These are phyloP conservation scores for Magnaporthales sp. DNA, from an alignment of 2,329 filamentous ascomycete genomes.

Conservation along the genomic window DNA sequence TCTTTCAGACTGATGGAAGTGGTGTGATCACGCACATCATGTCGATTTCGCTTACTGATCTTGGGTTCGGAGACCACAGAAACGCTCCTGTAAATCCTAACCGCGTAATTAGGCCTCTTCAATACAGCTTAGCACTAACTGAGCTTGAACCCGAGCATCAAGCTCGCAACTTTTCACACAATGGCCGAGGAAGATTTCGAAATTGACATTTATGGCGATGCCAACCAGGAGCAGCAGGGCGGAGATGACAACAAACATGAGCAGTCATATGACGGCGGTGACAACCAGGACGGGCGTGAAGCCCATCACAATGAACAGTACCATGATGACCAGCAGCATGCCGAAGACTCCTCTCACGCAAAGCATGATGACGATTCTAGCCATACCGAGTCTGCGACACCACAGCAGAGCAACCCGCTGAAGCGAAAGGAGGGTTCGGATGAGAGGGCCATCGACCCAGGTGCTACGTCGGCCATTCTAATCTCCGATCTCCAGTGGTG, in stretches of 20 bases:
- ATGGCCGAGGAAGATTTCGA: slow-evolving; percentile 68
- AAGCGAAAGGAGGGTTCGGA: slow-evolving; percentile 55
- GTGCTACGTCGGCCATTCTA: slow-evolving; percentile 63
- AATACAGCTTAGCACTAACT: slow-evolving; percentile 9
- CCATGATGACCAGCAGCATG: slow-evolving; percentile 26
- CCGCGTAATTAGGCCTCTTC: slow-evolving; percentile 8
- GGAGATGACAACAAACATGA: slow-evolving; percentile 26
- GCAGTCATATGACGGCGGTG: slow-evolving; percentile 22
- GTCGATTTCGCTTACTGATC: slow-evolving; percentile 13
- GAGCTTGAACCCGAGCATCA: neutral
- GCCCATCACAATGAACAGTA: slow-evolving; percentile 10
- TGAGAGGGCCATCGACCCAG: slow-evolving; percentile 48
- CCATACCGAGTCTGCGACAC: slow-evolving; percentile 15
- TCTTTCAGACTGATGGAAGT: neutral
- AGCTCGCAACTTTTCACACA: slow-evolving; percentile 13
- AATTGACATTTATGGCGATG: slow-evolving; percentile 64
- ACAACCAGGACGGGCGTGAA: slow-evolving; percentile 14
- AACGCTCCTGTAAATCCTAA: slow-evolving; percentile 11
- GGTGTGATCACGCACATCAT: neutral
- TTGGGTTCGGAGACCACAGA: slow-evolving; percentile 12
- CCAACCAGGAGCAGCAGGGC: slow-evolving; percentile 30
- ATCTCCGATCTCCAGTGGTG: slow-evolving; percentile 93
- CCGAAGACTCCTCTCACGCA: slow-evolving; percentile 25
- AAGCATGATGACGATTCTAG: slow-evolving; percentile 20
- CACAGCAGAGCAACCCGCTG: slow-evolving; percentile 41